A percentile compares a stretch with the other conserved stretches of the same genome.
These are phyloP conservation scores for Talaromyces albobiverticillius DNA, from an alignment of 2,329 filamentous ascomycete species.

Conservation along the genomic window DNA sequence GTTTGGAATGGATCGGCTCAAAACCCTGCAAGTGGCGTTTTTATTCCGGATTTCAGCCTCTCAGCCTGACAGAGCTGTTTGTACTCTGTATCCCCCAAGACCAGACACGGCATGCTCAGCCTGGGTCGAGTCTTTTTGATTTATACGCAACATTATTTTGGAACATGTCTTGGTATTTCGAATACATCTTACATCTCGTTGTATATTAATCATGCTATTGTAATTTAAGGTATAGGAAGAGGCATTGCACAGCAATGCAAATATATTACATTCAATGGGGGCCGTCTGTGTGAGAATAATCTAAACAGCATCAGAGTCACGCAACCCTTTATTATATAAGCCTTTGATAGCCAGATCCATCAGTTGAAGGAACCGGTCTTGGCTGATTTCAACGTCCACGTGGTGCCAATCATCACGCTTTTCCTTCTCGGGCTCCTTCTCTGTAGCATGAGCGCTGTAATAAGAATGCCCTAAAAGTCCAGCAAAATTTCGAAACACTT, in stretches of 20 bases:
- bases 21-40: no score
- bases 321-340: slow-evolving; percentile 18
- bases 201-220: background rate
- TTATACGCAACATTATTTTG: no score
- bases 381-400: slow-evolving; percentile 24
- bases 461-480: slow-evolving; percentile 36
- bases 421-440: background rate
- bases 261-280: background rate
- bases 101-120: no score
- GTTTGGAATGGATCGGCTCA: no score
- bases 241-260: background rate
- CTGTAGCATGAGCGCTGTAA: slow-evolving; percentile 33
- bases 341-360: slow-evolving; percentile 23
- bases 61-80: no score
- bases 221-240: background rate
- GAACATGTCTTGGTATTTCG: no score
- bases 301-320: slow-evolving; percentile 17
- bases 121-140: no score
- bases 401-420: slow-evolving; percentile 22
- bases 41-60: no score
- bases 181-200: background rate
- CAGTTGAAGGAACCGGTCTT: slow-evolving; percentile 25
- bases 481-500: slow-evolving; percentile 44
- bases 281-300: background rate
- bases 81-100: no score